A percentile compares a stretch with the other conserved stretches of the same genome.
phyloP scores from a whole-genome alignment of 139 green algal species.

The Tetradesmus lagerheimii region DNA sequence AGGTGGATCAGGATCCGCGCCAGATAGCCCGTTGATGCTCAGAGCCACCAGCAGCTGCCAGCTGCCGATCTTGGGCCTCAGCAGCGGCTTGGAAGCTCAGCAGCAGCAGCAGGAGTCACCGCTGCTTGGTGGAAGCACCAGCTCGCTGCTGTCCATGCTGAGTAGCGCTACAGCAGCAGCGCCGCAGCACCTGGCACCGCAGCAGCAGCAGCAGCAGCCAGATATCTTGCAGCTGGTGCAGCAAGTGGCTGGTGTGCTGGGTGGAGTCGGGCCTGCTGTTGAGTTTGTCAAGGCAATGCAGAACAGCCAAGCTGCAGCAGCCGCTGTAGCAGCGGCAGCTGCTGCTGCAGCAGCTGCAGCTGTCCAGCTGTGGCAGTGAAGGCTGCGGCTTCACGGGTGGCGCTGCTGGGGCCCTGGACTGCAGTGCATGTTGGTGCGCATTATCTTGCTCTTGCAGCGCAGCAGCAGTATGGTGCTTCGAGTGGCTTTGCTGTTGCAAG shows the following conservation, averaged over 20 bases:
- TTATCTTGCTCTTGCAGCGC: too few relatives aligned
- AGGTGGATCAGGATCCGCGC: background rate
- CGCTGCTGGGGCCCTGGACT: background rate
- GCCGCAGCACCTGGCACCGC: background rate
- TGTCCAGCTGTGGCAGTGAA: background rate
- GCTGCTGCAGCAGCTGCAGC: background rate
- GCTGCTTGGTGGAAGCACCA: background rate
- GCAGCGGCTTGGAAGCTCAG: background rate
- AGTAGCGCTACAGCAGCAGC: background rate
- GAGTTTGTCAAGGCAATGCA: slow-evolving; percentile 28
- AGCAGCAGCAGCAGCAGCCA: slow-evolving; percentile 10
- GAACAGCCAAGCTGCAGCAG: background rate
- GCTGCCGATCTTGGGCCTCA: background rate
- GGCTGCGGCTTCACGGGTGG: too few relatives aligned
- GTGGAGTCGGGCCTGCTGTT: background rate
- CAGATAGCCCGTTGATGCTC: slow-evolving; percentile 2
- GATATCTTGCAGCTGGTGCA: slow-evolving; percentile 40
- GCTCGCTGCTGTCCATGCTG: slow-evolving; percentile 1
- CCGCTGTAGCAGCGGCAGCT: background rate
- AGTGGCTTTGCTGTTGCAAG: too few relatives aligned
- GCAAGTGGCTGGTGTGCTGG: background rate
- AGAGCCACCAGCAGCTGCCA: background rate
- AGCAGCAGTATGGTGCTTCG: too few relatives aligned
- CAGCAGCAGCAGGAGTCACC: background rate
- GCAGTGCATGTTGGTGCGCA: background rate